Conservation (phyloP, 1,284 basidiomycete genomes). For the Rhodotorula glutinis region DNA sequence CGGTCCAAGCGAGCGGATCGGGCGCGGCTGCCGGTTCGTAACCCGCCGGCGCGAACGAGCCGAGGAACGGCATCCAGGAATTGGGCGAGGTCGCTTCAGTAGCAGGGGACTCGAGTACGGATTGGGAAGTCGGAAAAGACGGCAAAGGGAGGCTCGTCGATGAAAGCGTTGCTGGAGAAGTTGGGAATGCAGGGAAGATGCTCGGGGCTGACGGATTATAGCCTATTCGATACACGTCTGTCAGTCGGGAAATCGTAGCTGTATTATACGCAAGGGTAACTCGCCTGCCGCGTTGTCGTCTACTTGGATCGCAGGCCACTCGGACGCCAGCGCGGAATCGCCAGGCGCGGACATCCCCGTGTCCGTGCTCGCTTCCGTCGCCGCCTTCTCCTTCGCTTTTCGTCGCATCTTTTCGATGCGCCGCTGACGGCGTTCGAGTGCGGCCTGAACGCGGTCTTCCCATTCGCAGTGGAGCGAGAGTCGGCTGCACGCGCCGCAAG, state of each 20-base stretch:
- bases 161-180: too few relatives aligned
- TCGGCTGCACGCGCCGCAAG: conserved; percentile 9
- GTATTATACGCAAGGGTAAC: too few relatives aligned
- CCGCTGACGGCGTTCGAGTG: conserved; percentile 2
- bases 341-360: too few relatives aligned
- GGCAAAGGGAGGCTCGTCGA: not conserved
- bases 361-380: too few relatives aligned
- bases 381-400: not conserved
- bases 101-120: too few relatives aligned
- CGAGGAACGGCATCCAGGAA: conserved; percentile 18
- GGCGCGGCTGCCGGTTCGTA: not conserved
- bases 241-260: too few relatives aligned
- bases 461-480: conserved; percentile 15
- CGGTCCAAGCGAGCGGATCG: conserved; percentile 9
- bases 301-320: too few relatives aligned
- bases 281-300: too few relatives aligned
- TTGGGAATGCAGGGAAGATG: not conserved
- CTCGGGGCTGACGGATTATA: not conserved
- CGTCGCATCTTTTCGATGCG: not conserved
- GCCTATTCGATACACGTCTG: not conserved
- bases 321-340: too few relatives aligned
- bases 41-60: conserved; percentile 1
- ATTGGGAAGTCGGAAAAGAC: not conserved
- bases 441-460: conserved; percentile 14
- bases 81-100: not conserved